Percentiles rank a stretch among this genome's conserved stretches.
Evolutionary conservation across 768 basidiomycete species (phyloP).

Genomic region (Pilatotrama ljubarskyi): DNA sequence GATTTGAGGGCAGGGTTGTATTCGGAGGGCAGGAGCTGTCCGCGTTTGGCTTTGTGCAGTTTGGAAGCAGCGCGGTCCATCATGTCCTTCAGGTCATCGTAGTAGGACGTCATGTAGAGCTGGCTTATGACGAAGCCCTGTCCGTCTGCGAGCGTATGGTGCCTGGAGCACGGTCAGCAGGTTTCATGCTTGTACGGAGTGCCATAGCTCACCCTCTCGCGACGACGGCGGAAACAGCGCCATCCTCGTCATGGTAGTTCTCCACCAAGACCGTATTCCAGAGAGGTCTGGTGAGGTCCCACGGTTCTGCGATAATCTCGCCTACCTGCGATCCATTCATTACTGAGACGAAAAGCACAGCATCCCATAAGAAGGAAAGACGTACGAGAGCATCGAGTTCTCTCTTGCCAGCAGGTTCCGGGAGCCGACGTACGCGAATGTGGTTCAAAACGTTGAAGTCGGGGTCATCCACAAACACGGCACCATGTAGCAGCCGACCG

Average conservation of each 20-base stretch:
- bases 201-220: conserved; percentile 18
- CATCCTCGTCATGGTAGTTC: conserved; percentile 27
- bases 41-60: conserved; percentile 14
- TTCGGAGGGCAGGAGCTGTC: conserved; percentile 23
- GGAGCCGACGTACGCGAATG: conserved; percentile 17
- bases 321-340: too few relatives aligned
- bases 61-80: conserved; percentile 15
- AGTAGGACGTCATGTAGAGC: conserved; percentile 27
- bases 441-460: conserved; percentile 23
- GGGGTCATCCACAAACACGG: conserved; percentile 26
- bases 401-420: conserved; percentile 25
- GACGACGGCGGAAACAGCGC: conserved; percentile 22
- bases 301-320: conserved; percentile 24
- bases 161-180: conserved; percentile 9
- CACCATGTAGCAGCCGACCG: conserved; percentile 25
- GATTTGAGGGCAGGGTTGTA: conserved; percentile 17
- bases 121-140: conserved; percentile 30
- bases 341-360: too few relatives aligned
- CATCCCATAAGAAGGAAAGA: too few relatives aligned
- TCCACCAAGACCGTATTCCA: conserved; percentile 26
- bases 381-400: conserved; percentile 25
- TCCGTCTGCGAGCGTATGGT: conserved; percentile 28
- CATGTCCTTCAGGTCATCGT: conserved; percentile 20
- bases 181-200: neutral
- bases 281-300: conserved; percentile 23